Conservation (phyloP, 306 rosid genomes). For the Quercus wislizeni region DNA sequence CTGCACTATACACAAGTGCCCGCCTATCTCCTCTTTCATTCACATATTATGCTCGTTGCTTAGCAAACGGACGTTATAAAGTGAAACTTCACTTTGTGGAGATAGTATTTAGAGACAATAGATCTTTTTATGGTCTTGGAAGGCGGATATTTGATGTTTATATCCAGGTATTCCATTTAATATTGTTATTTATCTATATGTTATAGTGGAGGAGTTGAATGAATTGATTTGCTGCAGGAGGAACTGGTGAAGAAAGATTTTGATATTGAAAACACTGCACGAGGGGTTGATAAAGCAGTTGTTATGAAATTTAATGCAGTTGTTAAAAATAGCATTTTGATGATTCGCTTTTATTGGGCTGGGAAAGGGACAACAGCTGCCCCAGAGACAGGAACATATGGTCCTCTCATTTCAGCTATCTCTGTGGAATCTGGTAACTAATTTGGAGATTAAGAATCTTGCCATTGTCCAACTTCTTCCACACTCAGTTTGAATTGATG, state of each 20-base stretch:
- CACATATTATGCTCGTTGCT: slow-evolving; percentile 54
- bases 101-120: slow-evolving; percentile 41
- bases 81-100: slow-evolving; percentile 55
- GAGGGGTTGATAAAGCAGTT: slow-evolving; percentile 36
- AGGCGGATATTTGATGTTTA: background rate
- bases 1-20: slow-evolving; percentile 39
- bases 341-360: background rate
- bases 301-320: slow-evolving; percentile 10
- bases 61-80: slow-evolving; percentile 58
- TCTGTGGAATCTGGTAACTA: too few relatives aligned
- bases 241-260: slow-evolving; percentile 38
- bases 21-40: slow-evolving; percentile 50
- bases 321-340: slow-evolving; percentile 30
- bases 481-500: too few relatives aligned
- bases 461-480: too few relatives aligned
- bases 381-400: too few relatives aligned
- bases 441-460: too few relatives aligned
- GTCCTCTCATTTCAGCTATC: too few relatives aligned
- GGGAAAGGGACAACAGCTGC: too few relatives aligned
- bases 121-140: slow-evolving; percentile 43
- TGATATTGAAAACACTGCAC: slow-evolving; percentile 34
- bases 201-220: slow-evolving; percentile 8
- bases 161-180: background rate
- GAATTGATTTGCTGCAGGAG: slow-evolving; percentile 30
- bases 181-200: background rate